Evolutionary conservation across 1,284 basidiomycete species (phyloP).

Genomic region (Trichosporon sp.): DNA sequence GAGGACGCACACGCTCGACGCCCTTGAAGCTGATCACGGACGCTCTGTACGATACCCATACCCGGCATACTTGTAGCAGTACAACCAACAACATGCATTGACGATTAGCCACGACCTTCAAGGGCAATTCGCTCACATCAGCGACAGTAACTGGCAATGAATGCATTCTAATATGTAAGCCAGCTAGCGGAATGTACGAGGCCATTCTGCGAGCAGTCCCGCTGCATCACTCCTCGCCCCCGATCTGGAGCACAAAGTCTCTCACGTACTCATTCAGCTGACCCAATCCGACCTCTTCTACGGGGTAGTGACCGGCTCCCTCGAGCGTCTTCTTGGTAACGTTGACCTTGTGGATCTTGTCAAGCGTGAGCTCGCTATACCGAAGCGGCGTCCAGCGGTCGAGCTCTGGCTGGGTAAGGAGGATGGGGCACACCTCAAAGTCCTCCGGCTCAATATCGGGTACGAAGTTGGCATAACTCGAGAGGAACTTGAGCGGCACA

Average conservation of each 20-base stretch:
- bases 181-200: no score
- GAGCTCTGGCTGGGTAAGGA: not conserved
- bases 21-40: not conserved
- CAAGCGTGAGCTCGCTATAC: not conserved
- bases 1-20: not conserved
- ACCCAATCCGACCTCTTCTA: not conserved
- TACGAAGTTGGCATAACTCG: not conserved
- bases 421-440: not conserved
- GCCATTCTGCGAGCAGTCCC: not conserved
- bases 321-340: not conserved
- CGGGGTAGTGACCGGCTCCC: not conserved
- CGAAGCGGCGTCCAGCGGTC: not conserved
- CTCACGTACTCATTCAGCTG: not conserved
- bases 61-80: not conserved
- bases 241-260: not conserved
- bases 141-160: no score
- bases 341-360: not conserved
- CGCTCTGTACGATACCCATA: not conserved
- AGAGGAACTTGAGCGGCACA: not conserved
- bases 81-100: not conserved
- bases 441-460: not conserved
- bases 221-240: not conserved
- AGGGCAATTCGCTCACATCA: not conserved
- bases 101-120: not conserved
- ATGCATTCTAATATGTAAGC: no score